These are phyloP conservation scores for Coniochaeta sp. DNA, from an alignment of 2,329 filamentous ascomycete species.

Conservation along the genomic window DNA sequence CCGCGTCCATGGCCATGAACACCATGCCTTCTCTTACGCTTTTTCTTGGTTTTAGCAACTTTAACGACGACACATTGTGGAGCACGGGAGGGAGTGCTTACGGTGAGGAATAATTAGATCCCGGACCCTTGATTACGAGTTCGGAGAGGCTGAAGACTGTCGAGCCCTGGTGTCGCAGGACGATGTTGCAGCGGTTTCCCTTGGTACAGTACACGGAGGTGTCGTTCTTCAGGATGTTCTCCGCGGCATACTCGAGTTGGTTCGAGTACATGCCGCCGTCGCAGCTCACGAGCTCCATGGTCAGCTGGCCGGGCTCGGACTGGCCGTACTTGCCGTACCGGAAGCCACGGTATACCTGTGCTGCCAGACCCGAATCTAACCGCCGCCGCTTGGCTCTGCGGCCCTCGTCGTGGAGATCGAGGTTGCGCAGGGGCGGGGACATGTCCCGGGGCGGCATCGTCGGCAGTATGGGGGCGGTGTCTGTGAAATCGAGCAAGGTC, in stretches of 20 bases:
- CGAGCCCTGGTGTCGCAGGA: conserved; percentile 73
- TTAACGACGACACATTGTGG: neutral
- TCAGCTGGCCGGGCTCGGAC: conserved; percentile 72
- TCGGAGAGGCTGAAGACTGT: conserved; percentile 79
- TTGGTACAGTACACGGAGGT: conserved; percentile 85
- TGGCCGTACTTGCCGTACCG: conserved; percentile 84
- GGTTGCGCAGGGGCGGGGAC: conserved; percentile 25
- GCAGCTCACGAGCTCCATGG: conserved; percentile 84
- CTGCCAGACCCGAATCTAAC: conserved; percentile 54
- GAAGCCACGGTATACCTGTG: conserved; percentile 48
- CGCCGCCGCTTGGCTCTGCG: conserved; percentile 62
- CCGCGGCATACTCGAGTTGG: conserved; percentile 57
- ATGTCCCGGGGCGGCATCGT: conserved; percentile 20
- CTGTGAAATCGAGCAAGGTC: conserved; percentile 30
- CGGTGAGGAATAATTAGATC: conserved; percentile 76
- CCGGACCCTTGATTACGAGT: conserved; percentile 80
- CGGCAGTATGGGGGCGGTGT: conserved; percentile 16
- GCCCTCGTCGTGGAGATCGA: conserved; percentile 36
- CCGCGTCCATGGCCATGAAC: conserved; percentile 79
- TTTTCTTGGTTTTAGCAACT: conserved; percentile 24
- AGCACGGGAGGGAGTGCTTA: conserved; percentile 40
- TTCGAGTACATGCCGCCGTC: conserved; percentile 70
- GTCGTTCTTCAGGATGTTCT: conserved; percentile 80
- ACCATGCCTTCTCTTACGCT: conserved; percentile 89
- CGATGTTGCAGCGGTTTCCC: conserved; percentile 77